These are phyloP conservation scores for Nitzschia sp. DNA, from an alignment of 108 stramenopile genomes.

Conservation along the genomic window DNA sequence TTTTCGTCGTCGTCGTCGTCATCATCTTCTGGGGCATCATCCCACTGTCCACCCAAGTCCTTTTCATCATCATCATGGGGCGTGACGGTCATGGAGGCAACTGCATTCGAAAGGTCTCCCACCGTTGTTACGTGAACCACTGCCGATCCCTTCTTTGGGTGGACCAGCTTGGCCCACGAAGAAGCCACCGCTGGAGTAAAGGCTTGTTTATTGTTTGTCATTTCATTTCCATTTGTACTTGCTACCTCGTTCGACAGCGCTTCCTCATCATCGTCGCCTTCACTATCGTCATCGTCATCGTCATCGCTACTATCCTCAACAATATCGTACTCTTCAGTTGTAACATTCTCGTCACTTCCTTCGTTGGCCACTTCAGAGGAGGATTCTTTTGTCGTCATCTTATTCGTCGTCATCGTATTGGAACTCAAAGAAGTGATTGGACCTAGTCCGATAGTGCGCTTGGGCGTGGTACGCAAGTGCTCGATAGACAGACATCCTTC, in stretches of 20 bases:
- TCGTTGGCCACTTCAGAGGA: background rate
- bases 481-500: slow-evolving; percentile 53
- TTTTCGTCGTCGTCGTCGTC: slow-evolving; percentile 40
- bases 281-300: slow-evolving; percentile 35
- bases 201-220: background rate
- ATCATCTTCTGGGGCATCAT: slow-evolving; percentile 53
- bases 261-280: slow-evolving; percentile 23
- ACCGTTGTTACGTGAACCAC: background rate
- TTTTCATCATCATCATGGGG: background rate
- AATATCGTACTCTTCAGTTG: slow-evolving; percentile 41
- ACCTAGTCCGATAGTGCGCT: slow-evolving; percentile 65
- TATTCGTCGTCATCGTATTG: background rate
- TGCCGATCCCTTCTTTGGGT: slow-evolving; percentile 39
- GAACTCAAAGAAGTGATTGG: slow-evolving; percentile 36
- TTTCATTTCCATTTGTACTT: background rate
- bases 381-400: background rate
- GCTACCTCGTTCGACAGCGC: background rate
- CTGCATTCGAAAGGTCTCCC: background rate
- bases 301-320: slow-evolving; percentile 47
- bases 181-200: background rate
- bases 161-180: slow-evolving; percentile 66
- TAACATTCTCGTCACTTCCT: background rate
- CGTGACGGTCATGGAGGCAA: background rate
- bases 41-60: slow-evolving; percentile 34
- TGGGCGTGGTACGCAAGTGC: slow-evolving; percentile 77